phyloP scores from a whole-genome alignment of 176 grass and related monocot genomes.

The Elymus sibiricus region DNA sequence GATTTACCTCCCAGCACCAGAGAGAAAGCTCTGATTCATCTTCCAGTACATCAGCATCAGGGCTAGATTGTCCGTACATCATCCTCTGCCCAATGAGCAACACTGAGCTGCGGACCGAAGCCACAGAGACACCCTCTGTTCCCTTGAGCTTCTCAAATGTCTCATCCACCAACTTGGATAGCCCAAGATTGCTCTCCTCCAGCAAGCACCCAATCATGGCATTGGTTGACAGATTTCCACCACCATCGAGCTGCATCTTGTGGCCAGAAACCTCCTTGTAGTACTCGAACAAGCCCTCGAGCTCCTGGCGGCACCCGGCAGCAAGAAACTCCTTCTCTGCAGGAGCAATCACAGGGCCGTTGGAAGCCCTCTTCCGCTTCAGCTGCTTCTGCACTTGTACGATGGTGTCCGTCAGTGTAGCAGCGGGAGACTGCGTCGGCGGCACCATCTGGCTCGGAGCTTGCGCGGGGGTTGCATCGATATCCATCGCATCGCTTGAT shows the following conservation, averaged over 20 bases:
- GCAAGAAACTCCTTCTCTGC: constrained; percentile 49
- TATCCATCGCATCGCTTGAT: constrained; percentile 29
- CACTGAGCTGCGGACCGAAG: constrained; percentile 49
- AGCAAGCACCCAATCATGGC: constrained; percentile 54
- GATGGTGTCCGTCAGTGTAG: neutral
- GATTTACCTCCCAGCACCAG: constrained; percentile 92
- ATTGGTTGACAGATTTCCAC: constrained; percentile 39
- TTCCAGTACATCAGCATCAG: constrained; percentile 79
- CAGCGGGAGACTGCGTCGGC: neutral
- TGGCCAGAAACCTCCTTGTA: constrained; percentile 53
- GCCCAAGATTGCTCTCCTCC: constrained; percentile 70
- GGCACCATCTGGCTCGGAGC: neutral
- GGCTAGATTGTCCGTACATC: constrained; percentile 61
- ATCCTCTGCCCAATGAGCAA: constrained; percentile 75
- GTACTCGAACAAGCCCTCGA: constrained; percentile 40
- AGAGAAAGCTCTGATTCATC: constrained; percentile 68
- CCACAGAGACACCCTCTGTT: constrained; percentile 39
- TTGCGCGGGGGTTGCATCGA: constrained; percentile 25
- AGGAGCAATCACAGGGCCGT: constrained; percentile 22
- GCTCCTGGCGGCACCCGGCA: constrained; percentile 40
- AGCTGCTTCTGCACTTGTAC: constrained; percentile 70
- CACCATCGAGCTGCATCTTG: constrained; percentile 27
- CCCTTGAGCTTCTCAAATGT: constrained; percentile 56
- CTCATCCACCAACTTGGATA: constrained; percentile 58
- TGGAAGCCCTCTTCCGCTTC: constrained; percentile 74